Base-by-base conservation (phyloP, 768 basidiomycete genomes). In the Termitomyces bulborhizus region DNA sequence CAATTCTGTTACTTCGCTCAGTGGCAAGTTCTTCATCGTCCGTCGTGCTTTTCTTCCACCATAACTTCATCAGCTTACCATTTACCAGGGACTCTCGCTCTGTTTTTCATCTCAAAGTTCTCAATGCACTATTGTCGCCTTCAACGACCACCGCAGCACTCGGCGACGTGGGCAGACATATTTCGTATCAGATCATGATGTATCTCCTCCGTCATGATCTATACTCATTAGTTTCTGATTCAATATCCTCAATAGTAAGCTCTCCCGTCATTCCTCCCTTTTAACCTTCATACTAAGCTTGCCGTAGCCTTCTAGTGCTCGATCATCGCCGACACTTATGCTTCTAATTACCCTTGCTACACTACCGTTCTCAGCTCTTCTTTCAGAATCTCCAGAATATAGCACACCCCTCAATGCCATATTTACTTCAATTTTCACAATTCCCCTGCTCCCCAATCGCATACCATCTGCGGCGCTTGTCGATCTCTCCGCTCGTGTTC, bases 381-480 rank as follows among this genome's bases (percentile, higher is more conserved):
- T 62, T 27, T 43, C 58, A 1, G 36, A 60, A 42, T 60, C 63
- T 1, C 61, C 65, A 1, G 51, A 62, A 43, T 73, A 43, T 31
- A 43, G 71, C 60, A 27, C 67, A 6, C 60, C 57, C 42, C 63
- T 86, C 15, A 59, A 68, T 31, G 63, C 68, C 16, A 62, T 88
- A 29, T 60, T 89, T 51, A 64, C 72, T 15, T 68, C 73, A 57
- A 81, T 95, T 53, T 74, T 96, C 55, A 78, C 85, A 1, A 74
- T 95, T 43, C 88, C 90, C 0, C 71, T 92, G 0, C 77, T 98
- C 0, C 92, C 91, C 1, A 87, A 90, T 67, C 86, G 83, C 7
- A 73, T 88, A 45, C 87, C 82, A 36, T 73, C 85, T 21, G 67
- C 71, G 0, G 77, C 82, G 21, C 77, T 96, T 36, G 82, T 83